Evolutionary conservation across 495 filamentous ascomycete genomes (phyloP), one percentile per base, ranked within the genome.

Genomic region (Pyrenopolyporus hunteri): DNA sequence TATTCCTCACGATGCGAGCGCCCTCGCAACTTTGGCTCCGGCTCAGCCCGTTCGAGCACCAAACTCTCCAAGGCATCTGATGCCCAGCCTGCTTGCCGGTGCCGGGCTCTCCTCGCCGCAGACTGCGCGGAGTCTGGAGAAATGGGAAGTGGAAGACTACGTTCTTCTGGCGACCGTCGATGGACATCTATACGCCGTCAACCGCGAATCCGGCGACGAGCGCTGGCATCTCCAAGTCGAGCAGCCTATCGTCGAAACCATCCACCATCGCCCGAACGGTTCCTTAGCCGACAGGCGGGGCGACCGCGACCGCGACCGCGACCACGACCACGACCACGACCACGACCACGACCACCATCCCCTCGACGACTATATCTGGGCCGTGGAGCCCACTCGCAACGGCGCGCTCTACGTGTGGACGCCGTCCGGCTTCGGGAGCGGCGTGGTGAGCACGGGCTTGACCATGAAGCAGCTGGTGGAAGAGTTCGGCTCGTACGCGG

Each of bases 121-220:
- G 84, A 85, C 84, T 85, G 92, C 92, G 91, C 92, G 92, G 85
- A 93, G 87, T 76, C 76, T 98, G 83, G 88, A 95, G 84, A 94
- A 97, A 72, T 98, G 92, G 93, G 91, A 97, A 85, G 92, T 97
- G 77, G 93, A 98, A 89, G 93, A 98, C 79, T 95, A 97, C 86
- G 89, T 98, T 74, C 89, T 98, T 80, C 79, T 98, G 88, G 92
- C 95, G 89, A 98, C 95, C 83, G 89, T 98, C 81, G 91, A 98
- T 80, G 94, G 94, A 79, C 89, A 89, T 59, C 85, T 98, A 73
- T 89, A 96, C 81, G 94, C 95, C 70, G 85, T 87, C 77, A 92
- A 97, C 78, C 83, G 94, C 64, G 90, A 89, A 71, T 93, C 86
- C 55, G 94, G 94, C 45, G 76, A 87, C 39, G 80, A 85, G 55